Evolutionary conservation across 225 moss, liverwort and hornwort genomes (phyloP), one percentile per base, ranked within the genome.

Genomic region (Anthoceros angustus): DNA sequence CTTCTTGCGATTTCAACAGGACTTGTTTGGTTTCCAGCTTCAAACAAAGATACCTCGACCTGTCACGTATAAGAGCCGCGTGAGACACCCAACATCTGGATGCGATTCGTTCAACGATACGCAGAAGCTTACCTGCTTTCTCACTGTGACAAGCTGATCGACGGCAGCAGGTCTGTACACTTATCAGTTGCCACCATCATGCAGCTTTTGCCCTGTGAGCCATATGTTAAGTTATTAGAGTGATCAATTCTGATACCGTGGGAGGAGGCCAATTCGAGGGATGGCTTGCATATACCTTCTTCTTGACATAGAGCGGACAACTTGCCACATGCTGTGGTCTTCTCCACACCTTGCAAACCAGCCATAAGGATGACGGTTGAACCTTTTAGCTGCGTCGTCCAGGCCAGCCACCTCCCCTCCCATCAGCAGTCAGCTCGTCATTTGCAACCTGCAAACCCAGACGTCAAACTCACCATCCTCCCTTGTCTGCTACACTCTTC

Each of bases 241-340:
- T 4, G 32, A 4, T 32, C 32, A 32, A 32, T 32, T 1, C 32
- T 4, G 32, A 32, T 4, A 32, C 32, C 32, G 4, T 32, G 32
- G 32, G 32, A 32, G 32, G 32, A 32, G 32, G 32, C 32, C 32
- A 32, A 32, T 32, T 1, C 32, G 4, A 32, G 32, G 32, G 32
- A 32, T 32, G 32, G 32, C 32, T 32, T 32, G 32, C 32, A 32
- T 4, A 32, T 32, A 81, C 84, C 84, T 86, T 85, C 65, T 88
- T 95, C 72, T 88, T 84, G 68, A 83, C 77, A 67, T 78, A 88
- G 18, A 91, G 74, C 38, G 32, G 88, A 88, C 60, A 95, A 83
- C 81, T 95, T 95, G 62, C 84, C 95, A 68, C 95, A 95, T 6
- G 95, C 95, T 61, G 91, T 91, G 72, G 95, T 95, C 71, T 91